Base-by-base conservation (phyloP, 306 rosid genomes). In the Corylus avellana region DNA sequence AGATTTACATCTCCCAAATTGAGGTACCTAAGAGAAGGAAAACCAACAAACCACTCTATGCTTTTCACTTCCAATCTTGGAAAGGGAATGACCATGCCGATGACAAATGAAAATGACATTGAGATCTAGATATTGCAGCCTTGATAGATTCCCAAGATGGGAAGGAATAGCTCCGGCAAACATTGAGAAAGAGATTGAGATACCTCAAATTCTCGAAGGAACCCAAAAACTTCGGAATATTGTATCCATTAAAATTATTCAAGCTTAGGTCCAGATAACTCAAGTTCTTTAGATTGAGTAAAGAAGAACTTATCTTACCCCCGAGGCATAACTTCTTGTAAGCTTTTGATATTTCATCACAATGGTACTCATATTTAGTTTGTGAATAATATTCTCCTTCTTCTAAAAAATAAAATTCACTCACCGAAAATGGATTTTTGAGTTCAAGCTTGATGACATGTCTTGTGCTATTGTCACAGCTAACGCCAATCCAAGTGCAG, bases 401-500 rank as follows among this genome's bases (percentile, higher is more conserved):
- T 29, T 29, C 32, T 29, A 29, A 29, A 48, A 2, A 48, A 8
- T 8, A 1, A 8, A 11, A 11, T 48, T 1, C 12, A 48, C 3
- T 48, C 51, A 48, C 51, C 3, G 51, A 0, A 1, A 48, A 48
- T 48, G 51, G 9, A 12, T 64, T 13, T 27, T 47, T 63, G 70
- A 63, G 70, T 8, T 32, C 46, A 32, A 63, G 82, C 18, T 35
- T 67, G 16, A 74, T 44, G 59, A 83, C 86, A 78, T n/a, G n/a
- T n/a, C n/a, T n/a, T n/a, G n/a, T n/a, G n/a, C n/a, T n/a, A n/a
- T n/a, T n/a, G n/a, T n/a, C n/a, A n/a, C n/a, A n/a, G n/a, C n/a
- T n/a, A n/a, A 82, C 17, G 29, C 82, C 82, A 56, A 56, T 8
- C 85, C 82, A 82, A 14, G 62, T 76, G 25, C 86, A 83, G 22